These are phyloP conservation scores for Exobasidium cylindrosporum DNA, from an alignment of 1,284 basidiomycete species.

Conservation along the genomic window DNA sequence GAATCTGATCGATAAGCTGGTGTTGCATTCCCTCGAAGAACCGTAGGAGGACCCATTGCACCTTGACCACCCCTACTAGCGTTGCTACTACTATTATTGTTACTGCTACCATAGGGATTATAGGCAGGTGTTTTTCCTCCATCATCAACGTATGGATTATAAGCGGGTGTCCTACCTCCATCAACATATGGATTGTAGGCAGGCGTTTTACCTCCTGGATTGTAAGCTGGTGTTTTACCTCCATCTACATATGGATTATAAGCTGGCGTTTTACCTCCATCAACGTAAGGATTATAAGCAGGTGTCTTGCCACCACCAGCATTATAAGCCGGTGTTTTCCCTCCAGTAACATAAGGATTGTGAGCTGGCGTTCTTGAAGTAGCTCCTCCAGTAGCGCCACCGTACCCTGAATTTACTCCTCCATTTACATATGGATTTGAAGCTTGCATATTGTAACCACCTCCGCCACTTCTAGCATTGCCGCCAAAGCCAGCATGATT, in stretches of 20 bases:
- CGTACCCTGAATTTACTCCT: constrained; percentile 8
- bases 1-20: constrained; percentile 12
- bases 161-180: constrained; percentile 14
- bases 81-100: constrained; percentile 5
- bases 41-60: constrained; percentile 5
- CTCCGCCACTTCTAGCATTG: background rate
- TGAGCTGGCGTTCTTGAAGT: constrained; percentile 4
- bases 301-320: constrained; percentile 41
- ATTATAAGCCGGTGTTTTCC: constrained; percentile 26
- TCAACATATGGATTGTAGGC: constrained; percentile 13
- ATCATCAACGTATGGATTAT: constrained; percentile 16
- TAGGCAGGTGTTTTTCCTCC: constrained; percentile 50
- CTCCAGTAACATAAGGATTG: constrained; percentile 17
- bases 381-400: constrained; percentile 9
- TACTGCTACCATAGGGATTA: constrained; percentile 13
- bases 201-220: constrained; percentile 10
- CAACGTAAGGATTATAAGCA: constrained; percentile 28
- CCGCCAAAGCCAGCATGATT: background rate
- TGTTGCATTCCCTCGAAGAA: constrained; percentile 5
- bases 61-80: background rate
- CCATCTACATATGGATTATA: constrained; percentile 24
- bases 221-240: constrained; percentile 18
- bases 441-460: constrained; percentile 11
- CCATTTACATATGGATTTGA: constrained; percentile 4
- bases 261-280: constrained; percentile 47